These are phyloP conservation scores for Pseudopithomyces maydicus DNA, from an alignment of 2,329 filamentous ascomycete species.

Conservation along the genomic window DNA sequence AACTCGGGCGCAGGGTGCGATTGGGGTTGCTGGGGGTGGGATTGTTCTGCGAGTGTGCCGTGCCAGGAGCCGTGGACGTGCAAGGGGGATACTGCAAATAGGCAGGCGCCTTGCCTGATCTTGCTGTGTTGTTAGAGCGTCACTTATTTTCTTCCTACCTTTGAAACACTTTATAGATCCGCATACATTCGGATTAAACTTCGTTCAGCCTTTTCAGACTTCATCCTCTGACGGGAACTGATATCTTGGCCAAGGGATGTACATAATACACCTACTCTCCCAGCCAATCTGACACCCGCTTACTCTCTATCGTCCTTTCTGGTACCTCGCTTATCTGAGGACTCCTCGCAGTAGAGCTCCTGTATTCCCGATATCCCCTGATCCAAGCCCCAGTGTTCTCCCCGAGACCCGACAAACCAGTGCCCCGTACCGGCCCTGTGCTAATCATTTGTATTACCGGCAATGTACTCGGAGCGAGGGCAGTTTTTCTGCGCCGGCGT, in stretches of 20 bases:
- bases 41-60: conserved; percentile 14
- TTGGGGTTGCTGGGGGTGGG: conserved; percentile 19
- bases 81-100: conserved; percentile 18
- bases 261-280: not conserved
- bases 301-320: not conserved
- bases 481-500: too few relatives aligned
- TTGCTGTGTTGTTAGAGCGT: not conserved
- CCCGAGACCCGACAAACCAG: not conserved
- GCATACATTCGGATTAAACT: not conserved
- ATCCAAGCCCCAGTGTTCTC: not conserved
- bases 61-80: conserved; percentile 14
- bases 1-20: conserved; percentile 2
- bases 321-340: not conserved
- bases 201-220: not conserved
- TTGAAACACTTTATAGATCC: not conserved
- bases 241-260: too few relatives aligned
- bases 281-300: not conserved
- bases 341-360: not conserved
- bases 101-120: not conserved
- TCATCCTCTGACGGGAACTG: not conserved
- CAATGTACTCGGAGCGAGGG: too few relatives aligned
- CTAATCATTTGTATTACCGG: too few relatives aligned
- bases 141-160: not conserved
- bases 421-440: too few relatives aligned
- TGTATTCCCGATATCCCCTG: not conserved